Base-by-base conservation (phyloP, 2,329 filamentous ascomycete species). In the Kalaharituber pfeilii region DNA sequence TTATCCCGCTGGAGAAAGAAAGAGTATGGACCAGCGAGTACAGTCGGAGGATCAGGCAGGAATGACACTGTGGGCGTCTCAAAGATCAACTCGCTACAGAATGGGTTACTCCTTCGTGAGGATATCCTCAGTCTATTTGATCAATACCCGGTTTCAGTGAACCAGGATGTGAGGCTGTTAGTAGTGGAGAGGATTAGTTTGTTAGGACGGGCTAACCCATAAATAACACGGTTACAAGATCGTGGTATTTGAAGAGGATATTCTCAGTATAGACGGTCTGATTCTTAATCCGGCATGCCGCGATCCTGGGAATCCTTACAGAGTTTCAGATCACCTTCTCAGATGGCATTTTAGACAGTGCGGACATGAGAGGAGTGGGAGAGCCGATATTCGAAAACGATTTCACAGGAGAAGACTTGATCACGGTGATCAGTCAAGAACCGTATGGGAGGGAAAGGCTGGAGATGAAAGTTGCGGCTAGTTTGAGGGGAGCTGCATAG, bases 181-280 rank as follows among this genome's bases (percentile, higher is more conserved):
- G 22, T 27, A 11, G 18, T 8, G 6, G 24, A 15, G 22, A 49
- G 30, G n/a, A 36, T 36, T 36, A 11, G 15, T 47, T 30, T 51
- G 15, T 3, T 50, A 53, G 49, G 45, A 50, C 28, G 45, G 8
- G 26, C 29, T 57, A n/a, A 47, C 18, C 47, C 2, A 22, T 53
- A 26, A 11, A 54, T 22, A 58, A 54, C 51, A 59, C 28, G 52
- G 56, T 24, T 59, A 54, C 49, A 59, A 58, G 20, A 29, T 59
- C 18, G 47, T 45, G 11, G 53, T 49, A 24, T 58, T 60, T 53
- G 52, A 50, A 49, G 2, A 33, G 6, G 52, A 60, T 60, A 15
- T 20, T 8, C 11, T 28, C n/a, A 24, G 33, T 4, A 9, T 58
- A 15, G 54, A 60, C 49, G 56, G 59, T 5, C 28, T 56, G 50